Base-by-base conservation (phyloP, 352 stramenopile species). In the Peronospora farinosa region DNA sequence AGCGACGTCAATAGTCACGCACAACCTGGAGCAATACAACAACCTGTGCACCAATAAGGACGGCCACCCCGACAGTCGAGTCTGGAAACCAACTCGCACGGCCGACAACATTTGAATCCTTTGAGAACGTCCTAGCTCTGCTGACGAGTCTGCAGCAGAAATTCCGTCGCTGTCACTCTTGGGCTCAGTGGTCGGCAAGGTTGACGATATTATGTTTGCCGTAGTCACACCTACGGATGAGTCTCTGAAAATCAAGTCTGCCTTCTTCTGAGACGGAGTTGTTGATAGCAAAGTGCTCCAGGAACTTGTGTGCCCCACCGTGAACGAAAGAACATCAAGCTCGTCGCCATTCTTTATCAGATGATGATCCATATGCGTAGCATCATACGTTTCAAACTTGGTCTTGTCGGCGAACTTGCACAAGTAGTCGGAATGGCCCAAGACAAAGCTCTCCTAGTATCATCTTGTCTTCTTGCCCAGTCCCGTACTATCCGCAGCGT, bases 251-350 rank as follows among this genome's bases (percentile, higher is more conserved):
- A 55, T 70, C 15, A 74, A 65, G 21, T 68, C 65, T 5, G 55
- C 57, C 0, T 60, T 53, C 30, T 56, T 66, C 12, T 53, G 58
- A 36, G 65, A 71, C 40, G 61, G 60, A 12, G 38, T 74, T 25
- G 17, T 68, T 2, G 65, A 68, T 36, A 61, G 52, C 23, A 65
- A 63, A 60, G 61, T 71, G 31, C 53, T 70, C 7, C 45, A 65
- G 31, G 50, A 63, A 27, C 50, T 71, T 8, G 52, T 65, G 21
- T 27, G 25, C 7, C 60, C 65, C 2, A 67, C 46, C 0, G 28
- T 58, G n/a, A n/a, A n/a, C n/a, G n/a, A n/a, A 82, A 84, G 61
- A 83, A 86, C 2, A 88, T 65, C 51, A 74, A 69, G 63, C 87
- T 86, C 9, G 58, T 49, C 8, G 63, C 67, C 17, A 78, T 7